Evolutionary conservation across 1,284 basidiomycete species (phyloP), one percentile per base, ranked within the genome.

Genomic region (Peniophora sp.): DNA sequence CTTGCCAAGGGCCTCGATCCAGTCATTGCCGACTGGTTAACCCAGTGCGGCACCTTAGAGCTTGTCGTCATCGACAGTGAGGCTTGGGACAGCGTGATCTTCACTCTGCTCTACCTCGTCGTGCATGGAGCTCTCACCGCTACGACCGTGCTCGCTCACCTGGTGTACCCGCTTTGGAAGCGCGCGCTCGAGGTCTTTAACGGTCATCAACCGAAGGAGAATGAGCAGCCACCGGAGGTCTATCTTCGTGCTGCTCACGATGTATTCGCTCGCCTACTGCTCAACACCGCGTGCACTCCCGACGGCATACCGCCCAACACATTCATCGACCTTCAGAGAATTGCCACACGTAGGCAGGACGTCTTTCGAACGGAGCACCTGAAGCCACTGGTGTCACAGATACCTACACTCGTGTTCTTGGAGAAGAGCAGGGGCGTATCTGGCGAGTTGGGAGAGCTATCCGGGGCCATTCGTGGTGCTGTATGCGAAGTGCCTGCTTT

Each of bases 121-220:
- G 74, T 83, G 20, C 77, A 78, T 51, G 85, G 83, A 20, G 81
- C 85, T 3, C 66, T 91, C 23, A 75, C 77, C 48, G 81, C 83
- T 3, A 84, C 85, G 1, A 87, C 85, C 1, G 74, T 91, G 34
- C 67, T 91, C 35, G 69, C 75, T 51, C 85, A 87, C 18, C 64
- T 91, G 15, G 75, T 89, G 14, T 90, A 87, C 62, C 85, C 85
- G 17, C 78, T 79, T 3, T 91, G 88, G 88, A 68, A 73, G 47
- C 66, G 73, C 14, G 76, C 72, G 12, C 76, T 79, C 12, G 62
- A 68, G 6, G 60, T 66, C 2, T 56, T 63, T 8, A 67, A 70
- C 24, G 70, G 74, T 54, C 67, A 66, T 12, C 23, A 47, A 15
- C 41, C 22, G 1, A 24, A n/a, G 22, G 35, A 5, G 8, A 41